Conservation (phyloP, 495 filamentous ascomycete species). For the Xylaria intraflava region DNA sequence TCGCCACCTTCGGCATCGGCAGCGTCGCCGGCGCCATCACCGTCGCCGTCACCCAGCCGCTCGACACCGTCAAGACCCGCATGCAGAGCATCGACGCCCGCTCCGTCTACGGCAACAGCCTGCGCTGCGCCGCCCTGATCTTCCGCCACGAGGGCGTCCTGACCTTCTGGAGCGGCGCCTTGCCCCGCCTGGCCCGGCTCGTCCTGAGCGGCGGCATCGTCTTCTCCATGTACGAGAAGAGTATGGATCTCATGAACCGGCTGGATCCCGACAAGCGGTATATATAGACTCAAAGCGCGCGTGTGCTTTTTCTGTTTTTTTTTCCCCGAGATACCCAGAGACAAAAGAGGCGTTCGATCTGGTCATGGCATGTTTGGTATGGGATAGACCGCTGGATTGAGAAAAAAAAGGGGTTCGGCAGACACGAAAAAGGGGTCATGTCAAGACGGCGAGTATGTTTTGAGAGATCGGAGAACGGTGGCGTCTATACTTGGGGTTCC, state of each 20-base stretch:
- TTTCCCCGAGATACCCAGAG: slow-evolving; percentile 14
- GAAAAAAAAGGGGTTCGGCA: too few relatives aligned
- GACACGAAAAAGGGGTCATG: too few relatives aligned
- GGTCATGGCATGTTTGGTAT: not conserved
- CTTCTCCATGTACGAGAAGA: slow-evolving; percentile 99
- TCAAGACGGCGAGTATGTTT: too few relatives aligned
- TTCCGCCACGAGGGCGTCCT: slow-evolving; percentile 82
- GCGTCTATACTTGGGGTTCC: too few relatives aligned
- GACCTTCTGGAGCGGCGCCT: slow-evolving; percentile 89
- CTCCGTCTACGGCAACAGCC: slow-evolving; percentile 77
- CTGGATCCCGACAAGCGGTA: slow-evolving; percentile 82
- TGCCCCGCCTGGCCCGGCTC: slow-evolving; percentile 75
- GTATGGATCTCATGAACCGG: slow-evolving; percentile 77
- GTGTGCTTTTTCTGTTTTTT: not conserved
- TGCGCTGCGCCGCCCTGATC: slow-evolving; percentile 76
- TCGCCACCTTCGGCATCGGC: slow-evolving; percentile 85
- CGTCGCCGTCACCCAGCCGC: slow-evolving; percentile 83
- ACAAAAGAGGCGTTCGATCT: not conserved
- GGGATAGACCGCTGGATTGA: not conserved
- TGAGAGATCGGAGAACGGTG: too few relatives aligned
- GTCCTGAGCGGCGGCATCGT: slow-evolving; percentile 93
- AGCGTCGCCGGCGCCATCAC: slow-evolving; percentile 87
- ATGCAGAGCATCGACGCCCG: slow-evolving; percentile 96
- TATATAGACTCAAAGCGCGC: slow-evolving; percentile 43
- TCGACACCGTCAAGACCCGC: slow-evolving; percentile 93